Evolutionary conservation across 2,329 filamentous ascomycete genomes (phyloP).

Genomic region (Juglanconis sp.): DNA sequence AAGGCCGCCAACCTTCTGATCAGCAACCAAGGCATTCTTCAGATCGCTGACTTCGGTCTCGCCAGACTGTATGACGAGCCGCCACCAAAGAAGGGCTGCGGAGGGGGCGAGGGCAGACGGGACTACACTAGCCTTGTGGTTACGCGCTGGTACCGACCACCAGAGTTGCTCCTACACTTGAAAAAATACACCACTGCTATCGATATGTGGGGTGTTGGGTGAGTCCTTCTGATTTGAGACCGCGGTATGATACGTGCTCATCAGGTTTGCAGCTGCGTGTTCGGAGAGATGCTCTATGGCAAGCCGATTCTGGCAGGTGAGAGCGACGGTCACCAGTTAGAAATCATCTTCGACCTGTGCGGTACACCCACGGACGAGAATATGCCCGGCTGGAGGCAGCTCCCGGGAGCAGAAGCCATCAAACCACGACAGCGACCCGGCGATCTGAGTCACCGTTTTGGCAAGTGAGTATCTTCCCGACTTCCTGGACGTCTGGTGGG

Average conservation of each 20-base stretch:
- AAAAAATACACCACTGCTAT: slow-evolving; percentile 95
- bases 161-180: slow-evolving; percentile 84
- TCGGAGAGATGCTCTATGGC: slow-evolving; percentile 93
- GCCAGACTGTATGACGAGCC: slow-evolving; percentile 89
- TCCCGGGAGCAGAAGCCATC: slow-evolving; percentile 78
- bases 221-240: slow-evolving; percentile 32
- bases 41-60: slow-evolving; percentile 96
- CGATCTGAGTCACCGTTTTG: slow-evolving; percentile 71
- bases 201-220: slow-evolving; percentile 98
- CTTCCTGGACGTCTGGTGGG: too few relatives aligned
- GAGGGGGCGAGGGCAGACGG: slow-evolving; percentile 78
- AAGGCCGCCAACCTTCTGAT: slow-evolving; percentile 97
- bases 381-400: slow-evolving; percentile 85
- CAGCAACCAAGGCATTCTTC: slow-evolving; percentile 86
- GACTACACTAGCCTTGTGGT: slow-evolving; percentile 98
- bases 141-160: slow-evolving; percentile 94
- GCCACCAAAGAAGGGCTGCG: slow-evolving; percentile 70
- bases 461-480: slow-evolving; percentile 47
- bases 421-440: slow-evolving; percentile 59
- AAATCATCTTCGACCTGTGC: slow-evolving; percentile 90
- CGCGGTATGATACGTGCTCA: slow-evolving; percentile 20
- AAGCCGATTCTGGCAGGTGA: slow-evolving; percentile 91
- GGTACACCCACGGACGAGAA: slow-evolving; percentile 84
- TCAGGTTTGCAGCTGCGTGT: slow-evolving; percentile 68
- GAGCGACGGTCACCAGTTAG: slow-evolving; percentile 83